Base-by-base conservation (phyloP, 805 yeast species). In the Crinitomyces ghanaensis region DNA sequence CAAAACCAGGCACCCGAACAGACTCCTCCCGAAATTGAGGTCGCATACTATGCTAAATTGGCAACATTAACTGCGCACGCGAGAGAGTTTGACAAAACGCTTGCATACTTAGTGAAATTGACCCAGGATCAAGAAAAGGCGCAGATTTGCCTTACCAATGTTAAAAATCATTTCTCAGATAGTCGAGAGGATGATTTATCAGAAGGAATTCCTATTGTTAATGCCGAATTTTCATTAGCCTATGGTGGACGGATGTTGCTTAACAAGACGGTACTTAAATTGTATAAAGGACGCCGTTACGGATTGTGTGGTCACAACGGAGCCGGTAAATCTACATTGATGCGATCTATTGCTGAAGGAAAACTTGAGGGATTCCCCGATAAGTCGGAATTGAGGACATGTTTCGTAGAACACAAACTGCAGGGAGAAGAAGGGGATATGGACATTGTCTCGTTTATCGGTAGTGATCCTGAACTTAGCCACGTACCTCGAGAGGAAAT, bases 221-320 rank as follows among this genome's bases (percentile, higher is more conserved):
- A 91, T 57, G 78, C 96, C 22, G 91, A 82, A 53, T 88, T 88
- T 60, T 91, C 97, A 0, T 66, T 88, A 45, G 98, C 98, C 24
- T 91, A 91, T 55, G 98, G 98, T 61, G 82, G 95, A 18, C 76
- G 96, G 62, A 88, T 88, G 96, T 70, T 91, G 48, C 66, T 88
- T 48, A 88, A 86, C 69, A 91, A 91, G 64, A 85, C 98, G 30
- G 81, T 70, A 40, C 65, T 88, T 55, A 73, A 94, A 53, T 69
- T 88, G 42, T 65, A 82, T 48, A 84, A 86, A 63, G 97, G 97
- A 50, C 96, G 83, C 62, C 74, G 98, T 61, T 88, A 88, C 54
- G 98, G 98, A 66, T 70, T 88, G 41, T 84, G 95, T 68, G 98
- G 98, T 56, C 71, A 96, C 63, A 88, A 88, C 56, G 98, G 98